Evolutionary conservation across 805 yeast species (phyloP), one percentile per base, ranked within the genome.

Genomic region (Kuraishia ogatae): DNA sequence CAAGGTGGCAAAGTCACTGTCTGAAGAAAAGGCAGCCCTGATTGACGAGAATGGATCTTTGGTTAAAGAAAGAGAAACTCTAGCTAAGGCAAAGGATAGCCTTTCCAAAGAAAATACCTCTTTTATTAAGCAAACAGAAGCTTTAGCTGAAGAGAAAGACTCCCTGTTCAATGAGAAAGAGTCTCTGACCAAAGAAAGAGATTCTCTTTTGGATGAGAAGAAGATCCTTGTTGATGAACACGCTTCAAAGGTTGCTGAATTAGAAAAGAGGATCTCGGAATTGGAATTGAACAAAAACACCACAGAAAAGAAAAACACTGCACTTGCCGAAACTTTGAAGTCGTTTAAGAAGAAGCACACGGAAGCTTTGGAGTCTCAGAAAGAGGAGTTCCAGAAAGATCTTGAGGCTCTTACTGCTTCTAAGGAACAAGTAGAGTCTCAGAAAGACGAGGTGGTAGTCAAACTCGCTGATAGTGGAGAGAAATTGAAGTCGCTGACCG

Each of bases 321-420:
- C 43, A 17, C n/a, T 35, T 7, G n/a, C 43, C 13, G 43, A 35
- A 7, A 35, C 43, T 35, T 17, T 35, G n/a, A 35, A 35, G 15
- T 5, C 43, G 17, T 35, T 35, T 3, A 35, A 35, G 7, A 55
- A 53, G 51, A 54, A 54, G 43, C 56, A 53, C 43, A 43, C 53
- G 1, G 52, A n/a, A 20, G 48, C 22, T 26, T 20, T 6, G 19
- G 50, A 2, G 48, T 55, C 28, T 48, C 56, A 15, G 50, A 28
- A 47, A 6, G 47, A 17, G 46, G 63, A 63, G 43, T 48, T 64
- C 2, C 55, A 54, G 26, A 29, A 49, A 4, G 15, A 63, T 35
- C 61, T 47, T 23, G 50, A 21, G 19, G 22, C 39, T 35, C 22
- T 57, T n/a, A 35, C 15, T 10, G 43, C 43, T 11, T 35, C 43